Evolutionary conservation across 2,329 filamentous ascomycete species (phyloP).

Genomic region (Curvularia sp.): DNA sequence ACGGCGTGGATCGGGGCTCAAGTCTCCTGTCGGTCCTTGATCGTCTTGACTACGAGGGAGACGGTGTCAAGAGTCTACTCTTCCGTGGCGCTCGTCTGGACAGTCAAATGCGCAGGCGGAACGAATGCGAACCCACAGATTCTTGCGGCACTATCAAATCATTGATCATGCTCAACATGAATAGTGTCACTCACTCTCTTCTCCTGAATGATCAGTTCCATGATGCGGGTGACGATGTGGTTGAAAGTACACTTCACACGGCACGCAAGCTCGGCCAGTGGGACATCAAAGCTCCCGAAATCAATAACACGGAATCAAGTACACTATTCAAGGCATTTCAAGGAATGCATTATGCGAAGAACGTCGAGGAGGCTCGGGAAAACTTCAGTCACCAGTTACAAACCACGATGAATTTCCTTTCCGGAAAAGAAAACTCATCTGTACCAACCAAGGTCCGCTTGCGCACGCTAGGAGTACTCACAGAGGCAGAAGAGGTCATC

Average conservation of each 20-base stretch:
- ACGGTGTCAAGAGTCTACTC: conserved; percentile 84
- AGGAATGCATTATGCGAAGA: conserved; percentile 72
- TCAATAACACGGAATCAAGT: conserved; percentile 68
- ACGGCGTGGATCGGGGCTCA: conserved; percentile 81
- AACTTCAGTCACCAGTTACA: conserved; percentile 69
- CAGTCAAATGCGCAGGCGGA: conserved; percentile 73
- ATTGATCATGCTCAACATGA: conserved; percentile 80
- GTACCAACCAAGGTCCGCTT: conserved; percentile 36
- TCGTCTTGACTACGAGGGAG: conserved; percentile 86
- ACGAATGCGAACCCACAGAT: conserved; percentile 65
- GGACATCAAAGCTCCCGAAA: conserved; percentile 80
- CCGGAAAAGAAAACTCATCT: conserved; percentile 36
- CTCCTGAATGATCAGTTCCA: conserved; percentile 71
- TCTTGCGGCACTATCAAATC: conserved; percentile 76
- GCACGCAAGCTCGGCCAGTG: conserved; percentile 87
- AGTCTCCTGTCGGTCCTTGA: conserved; percentile 79
- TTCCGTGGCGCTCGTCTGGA: conserved; percentile 93
- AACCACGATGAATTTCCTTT: conserved; percentile 53
- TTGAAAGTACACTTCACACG: conserved; percentile 78
- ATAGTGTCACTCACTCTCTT: conserved; percentile 83
- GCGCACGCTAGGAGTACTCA: conserved; percentile 69
- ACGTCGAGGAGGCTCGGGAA: conserved; percentile 60
- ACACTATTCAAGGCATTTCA: conserved; percentile 84
- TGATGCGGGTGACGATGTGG: conserved; percentile 64
- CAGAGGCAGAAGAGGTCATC: conserved; percentile 82